Base-by-base conservation (phyloP, 257 asterid species). In the Scutellaria baicalensis region DNA sequence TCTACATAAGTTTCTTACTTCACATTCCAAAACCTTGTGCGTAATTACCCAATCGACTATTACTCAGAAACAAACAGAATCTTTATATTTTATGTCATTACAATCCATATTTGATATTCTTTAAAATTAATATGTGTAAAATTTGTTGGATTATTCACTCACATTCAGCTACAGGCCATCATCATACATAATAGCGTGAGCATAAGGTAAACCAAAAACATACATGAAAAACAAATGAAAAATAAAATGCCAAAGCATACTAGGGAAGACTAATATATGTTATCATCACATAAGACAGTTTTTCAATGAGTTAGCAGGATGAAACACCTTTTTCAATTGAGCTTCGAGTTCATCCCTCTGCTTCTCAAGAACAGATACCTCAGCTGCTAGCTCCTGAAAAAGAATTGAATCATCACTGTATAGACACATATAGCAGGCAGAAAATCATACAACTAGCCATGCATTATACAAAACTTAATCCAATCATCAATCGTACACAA, bases 341-440 rank as follows among this genome's bases (percentile, higher is more conserved):
- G 96, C 96, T 88, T 94, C 99, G 71, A 91, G 92, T 66, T 86
- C 92, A 81, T 83, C 89, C 78, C 86, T 88, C 78, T 91, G 87
- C 78, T 85, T 88, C 87, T 87, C 93, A 48, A 91, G 96, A 65
- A 72, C 96, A 18, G 96, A 83, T 69, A 91, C 74, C 84, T 91
- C 99, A 67, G 85, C 83, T 44, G 77, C 77, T 60, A 94, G 79
- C 77, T 91, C 99, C 99, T 94, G 95, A 64, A 54, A 75, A 70
- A 59, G 45, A 63, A 68, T 59, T 54, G 60, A 70, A 44, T 62
- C 78, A 71, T 42, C 64, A 61, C 36, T 50, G 49, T 47, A 71
- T 49, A 75, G 75, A 60, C 75, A 69, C 47, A 13, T 47, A 48
- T 44, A 48, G 45, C 18, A 63, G 31, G 72, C 52, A 56, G 33